Evolutionary conservation across 2,329 filamentous ascomycete genomes (phyloP).

Genomic region (Elsinoe ampelina): DNA sequence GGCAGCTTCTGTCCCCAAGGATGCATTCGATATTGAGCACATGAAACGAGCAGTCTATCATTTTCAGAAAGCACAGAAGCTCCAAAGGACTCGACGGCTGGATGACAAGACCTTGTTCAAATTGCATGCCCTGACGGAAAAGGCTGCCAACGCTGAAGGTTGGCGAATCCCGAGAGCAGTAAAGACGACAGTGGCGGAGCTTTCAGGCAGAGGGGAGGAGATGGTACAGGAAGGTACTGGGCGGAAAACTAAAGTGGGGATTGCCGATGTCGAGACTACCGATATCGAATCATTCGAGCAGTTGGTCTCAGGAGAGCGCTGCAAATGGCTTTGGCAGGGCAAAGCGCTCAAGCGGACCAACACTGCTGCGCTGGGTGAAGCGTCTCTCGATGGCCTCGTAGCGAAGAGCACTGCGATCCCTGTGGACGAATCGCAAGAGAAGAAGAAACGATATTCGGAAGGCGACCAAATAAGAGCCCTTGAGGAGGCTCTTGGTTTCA

Average conservation of each 20-base stretch:
- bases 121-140: conserved; percentile 75
- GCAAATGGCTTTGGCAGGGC: conserved; percentile 92
- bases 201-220: conserved; percentile 87
- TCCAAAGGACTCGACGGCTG: conserved; percentile 66
- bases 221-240: conserved; percentile 94
- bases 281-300: conserved; percentile 78
- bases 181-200: conserved; percentile 87
- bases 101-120: conserved; percentile 75
- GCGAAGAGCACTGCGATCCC: background rate
- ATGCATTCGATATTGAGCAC: conserved; percentile 75
- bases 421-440: background rate
- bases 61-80: conserved; percentile 82
- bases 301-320: conserved; percentile 67
- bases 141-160: conserved; percentile 77
- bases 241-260: conserved; percentile 71
- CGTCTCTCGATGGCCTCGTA: conserved; percentile 3
- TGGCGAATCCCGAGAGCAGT: conserved; percentile 92
- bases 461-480: background rate
- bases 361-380: conserved; percentile 13
- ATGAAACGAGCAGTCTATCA: conserved; percentile 76
- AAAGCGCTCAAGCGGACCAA: conserved; percentile 60
- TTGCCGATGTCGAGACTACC: conserved; percentile 84
- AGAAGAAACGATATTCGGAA: background rate
- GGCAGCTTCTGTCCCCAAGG: conserved; percentile 76
- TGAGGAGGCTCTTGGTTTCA: background rate